phyloP scores from a whole-genome alignment of 1,284 basidiomycete genomes.

The Marasmius oreades region DNA sequence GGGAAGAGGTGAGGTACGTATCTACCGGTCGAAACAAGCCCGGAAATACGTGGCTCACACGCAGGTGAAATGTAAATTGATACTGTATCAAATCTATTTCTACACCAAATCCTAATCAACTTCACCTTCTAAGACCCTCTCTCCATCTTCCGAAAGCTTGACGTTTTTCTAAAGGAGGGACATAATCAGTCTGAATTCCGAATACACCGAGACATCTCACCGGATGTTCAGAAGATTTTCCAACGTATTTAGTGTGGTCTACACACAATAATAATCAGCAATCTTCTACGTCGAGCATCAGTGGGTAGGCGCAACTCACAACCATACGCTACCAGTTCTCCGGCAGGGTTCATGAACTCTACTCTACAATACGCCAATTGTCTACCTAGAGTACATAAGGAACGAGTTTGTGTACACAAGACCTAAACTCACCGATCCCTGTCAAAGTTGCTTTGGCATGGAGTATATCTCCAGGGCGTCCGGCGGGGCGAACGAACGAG shows the following conservation, averaged over 20 bases:
- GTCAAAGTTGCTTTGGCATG: conserved; percentile 60
- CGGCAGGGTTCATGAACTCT: conserved; percentile 69
- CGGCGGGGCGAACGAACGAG: conserved; percentile 75
- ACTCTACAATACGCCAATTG: conserved; percentile 80
- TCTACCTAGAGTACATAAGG: conserved; percentile 49
- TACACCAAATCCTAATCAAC: no score
- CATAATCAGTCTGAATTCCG: conserved; percentile 9
- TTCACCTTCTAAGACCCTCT: conserved; percentile 65
- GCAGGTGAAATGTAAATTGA: background rate
- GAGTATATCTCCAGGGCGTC: conserved; percentile 60
- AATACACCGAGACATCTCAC: conserved; percentile 33
- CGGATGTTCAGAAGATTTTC: conserved; percentile 63
- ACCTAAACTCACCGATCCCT: conserved; percentile 49
- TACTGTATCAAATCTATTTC: conserved; percentile 33
- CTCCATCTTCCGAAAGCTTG: conserved; percentile 77
- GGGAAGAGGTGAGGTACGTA: background rate
- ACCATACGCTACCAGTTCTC: conserved; percentile 82
- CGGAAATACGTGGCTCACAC: background rate
- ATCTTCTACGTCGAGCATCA: no score
- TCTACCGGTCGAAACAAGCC: background rate
- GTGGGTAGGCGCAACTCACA: conserved; percentile 47
- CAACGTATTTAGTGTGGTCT: conserved; percentile 90
- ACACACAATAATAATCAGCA: conserved; percentile 13
- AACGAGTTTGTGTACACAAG: conserved; percentile 1
- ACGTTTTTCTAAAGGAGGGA: conserved; percentile 60